Evolutionary conservation across 352 stramenopile species (phyloP).

Genomic region (Phytophthora sojae): DNA sequence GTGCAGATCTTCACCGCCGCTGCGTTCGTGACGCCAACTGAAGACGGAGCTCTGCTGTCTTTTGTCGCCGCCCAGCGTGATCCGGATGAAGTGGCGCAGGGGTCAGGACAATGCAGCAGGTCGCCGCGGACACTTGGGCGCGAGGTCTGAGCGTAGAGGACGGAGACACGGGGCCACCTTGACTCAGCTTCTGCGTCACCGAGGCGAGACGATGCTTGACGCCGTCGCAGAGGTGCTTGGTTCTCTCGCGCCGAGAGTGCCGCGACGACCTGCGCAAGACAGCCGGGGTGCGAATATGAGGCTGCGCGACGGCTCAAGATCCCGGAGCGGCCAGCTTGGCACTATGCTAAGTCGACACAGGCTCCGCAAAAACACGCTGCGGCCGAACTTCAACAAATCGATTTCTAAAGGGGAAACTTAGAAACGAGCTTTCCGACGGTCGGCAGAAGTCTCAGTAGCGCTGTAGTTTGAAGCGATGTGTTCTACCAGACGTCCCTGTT

Average conservation of each 20-base stretch:
- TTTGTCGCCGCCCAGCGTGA: not conserved
- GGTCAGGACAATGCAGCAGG: not conserved
- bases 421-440: too few species aligned
- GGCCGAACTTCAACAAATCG: too few species aligned
- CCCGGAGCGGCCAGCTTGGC: too few species aligned
- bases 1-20: not conserved
- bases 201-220: not conserved
- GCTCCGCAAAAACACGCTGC: too few species aligned
- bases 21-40: not conserved
- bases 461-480: too few species aligned
- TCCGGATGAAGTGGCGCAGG: not conserved
- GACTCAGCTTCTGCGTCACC: not conserved
- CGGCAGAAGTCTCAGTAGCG: too few species aligned
- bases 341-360: too few species aligned
- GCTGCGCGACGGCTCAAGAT: too few species aligned
- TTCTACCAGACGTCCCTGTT: too few species aligned
- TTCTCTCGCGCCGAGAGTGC: not conserved
- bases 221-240: not conserved
- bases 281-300: not conserved
- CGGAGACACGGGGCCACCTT: not conserved
- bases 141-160: not conserved
- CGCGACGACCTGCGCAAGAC: constrained; percentile 9
- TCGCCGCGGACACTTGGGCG: not conserved
- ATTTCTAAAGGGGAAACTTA: too few species aligned
- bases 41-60: not conserved